Base-by-base conservation (phyloP, 2,329 filamentous ascomycete genomes). In the Phyllosticta citriasiana region DNA sequence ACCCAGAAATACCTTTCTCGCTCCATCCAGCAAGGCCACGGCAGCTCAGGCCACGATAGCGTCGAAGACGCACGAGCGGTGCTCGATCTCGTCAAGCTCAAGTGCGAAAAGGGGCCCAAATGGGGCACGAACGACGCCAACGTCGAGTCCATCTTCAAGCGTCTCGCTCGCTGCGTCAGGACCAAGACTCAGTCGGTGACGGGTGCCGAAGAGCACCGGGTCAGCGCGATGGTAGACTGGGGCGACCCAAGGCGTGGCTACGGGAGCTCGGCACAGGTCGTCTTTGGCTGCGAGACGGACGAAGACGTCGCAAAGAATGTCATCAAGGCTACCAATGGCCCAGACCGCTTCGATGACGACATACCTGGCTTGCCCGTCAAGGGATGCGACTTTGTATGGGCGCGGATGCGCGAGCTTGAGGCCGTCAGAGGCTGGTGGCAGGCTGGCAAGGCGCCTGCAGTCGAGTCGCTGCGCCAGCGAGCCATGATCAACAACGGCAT, bases 31-130 rank as follows among this genome's bases (percentile, higher is more conserved):
- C 91, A 89, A 68, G 86, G 85, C 53, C 76, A 80, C 65, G 88
- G 88, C 57, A 79, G 79, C 16, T 79, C 80, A 16, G 94, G 94
- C 16, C 94, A 99, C 72, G 88, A 97, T 79, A 94, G 89, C 62
- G 82, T 96, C 64, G 94, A 99, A 74, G 94, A 99, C 72, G 91
- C 94, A 14, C 86, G 83, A 65, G 91, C 94, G 2, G 95, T 91
- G 65, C 85, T 99, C 14, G 92, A 97, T 68, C 86, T 99, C 1
- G 85, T 97, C 55, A 96, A 94, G 74, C 87, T 93, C 70, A 99
- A 99, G 73, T 97, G 93, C 72, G 92, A 97, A 73, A 94, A 89
- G 74, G 94, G 94, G 51, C 89, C 88, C 65, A 76, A 80, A 25
- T 99, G 92, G 89, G 94, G 91, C 40, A 88, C 87, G 0, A 84